Evolutionary conservation across 768 basidiomycete species (phyloP).

Genomic region (Boletus coccyginus): DNA sequence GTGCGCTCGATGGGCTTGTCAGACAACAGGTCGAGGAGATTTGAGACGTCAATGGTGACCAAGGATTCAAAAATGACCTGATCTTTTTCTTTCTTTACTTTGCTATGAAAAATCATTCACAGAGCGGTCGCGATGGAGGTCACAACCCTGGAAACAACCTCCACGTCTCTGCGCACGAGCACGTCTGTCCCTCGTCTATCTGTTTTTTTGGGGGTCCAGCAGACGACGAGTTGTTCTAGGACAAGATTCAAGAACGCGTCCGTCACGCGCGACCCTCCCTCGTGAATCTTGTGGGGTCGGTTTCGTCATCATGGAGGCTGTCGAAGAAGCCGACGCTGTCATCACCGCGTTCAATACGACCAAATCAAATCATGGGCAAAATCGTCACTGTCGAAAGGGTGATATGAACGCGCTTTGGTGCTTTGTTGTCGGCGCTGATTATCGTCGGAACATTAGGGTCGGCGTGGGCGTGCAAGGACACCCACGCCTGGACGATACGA

Average conservation of each 20-base stretch:
- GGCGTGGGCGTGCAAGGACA: too few relatives aligned
- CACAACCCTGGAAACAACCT: slow-evolving; percentile 67
- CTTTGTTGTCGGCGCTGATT: slow-evolving; percentile 1
- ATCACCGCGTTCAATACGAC: slow-evolving; percentile 80
- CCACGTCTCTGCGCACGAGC: slow-evolving; percentile 73
- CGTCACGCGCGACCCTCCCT: slow-evolving; percentile 70
- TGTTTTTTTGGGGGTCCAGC: background rate
- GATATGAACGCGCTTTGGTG: background rate
- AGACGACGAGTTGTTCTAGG: slow-evolving; percentile 25
- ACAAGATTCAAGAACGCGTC: slow-evolving; percentile 53
- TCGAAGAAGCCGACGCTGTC: slow-evolving; percentile 89
- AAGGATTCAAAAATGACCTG: too few relatives aligned
- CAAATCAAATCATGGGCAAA: slow-evolving; percentile 77
- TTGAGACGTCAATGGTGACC: too few relatives aligned
- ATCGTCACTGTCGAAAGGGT: slow-evolving; percentile 85
- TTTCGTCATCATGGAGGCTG: slow-evolving; percentile 83
- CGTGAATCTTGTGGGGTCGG: slow-evolving; percentile 78
- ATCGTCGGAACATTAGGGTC: background rate
- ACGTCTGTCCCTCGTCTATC: slow-evolving; percentile 24
- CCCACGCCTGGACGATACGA: too few relatives aligned
- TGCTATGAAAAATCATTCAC: background rate
- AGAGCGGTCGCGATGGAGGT: slow-evolving; percentile 30
- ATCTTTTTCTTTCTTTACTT: background rate
- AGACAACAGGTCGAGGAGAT: too few relatives aligned
- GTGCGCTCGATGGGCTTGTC: too few relatives aligned